Evolutionary conservation across 2,329 filamentous ascomycete species (phyloP), one percentile per base, ranked within the genome.

Genomic region (Monilinia fructigena): DNA sequence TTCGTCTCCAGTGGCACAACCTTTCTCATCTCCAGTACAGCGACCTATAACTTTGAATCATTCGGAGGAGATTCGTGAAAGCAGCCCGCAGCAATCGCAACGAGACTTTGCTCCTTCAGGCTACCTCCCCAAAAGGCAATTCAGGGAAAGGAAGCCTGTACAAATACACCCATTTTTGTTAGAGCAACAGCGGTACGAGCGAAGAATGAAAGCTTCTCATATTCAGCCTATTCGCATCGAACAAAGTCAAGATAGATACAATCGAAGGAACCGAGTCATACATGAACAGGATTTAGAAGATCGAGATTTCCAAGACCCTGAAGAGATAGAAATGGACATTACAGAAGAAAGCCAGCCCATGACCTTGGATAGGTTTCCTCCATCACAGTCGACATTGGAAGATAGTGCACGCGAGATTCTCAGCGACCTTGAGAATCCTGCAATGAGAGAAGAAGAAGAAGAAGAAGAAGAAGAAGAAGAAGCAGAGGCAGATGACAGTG

Each of bases 141-240:
- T 66, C 18, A 72, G 75, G 5, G 67, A 75, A 65, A 68, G 75
- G 48, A 76, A 74, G 60, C 69, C 71, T 20, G 75, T 76, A 58
- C 75, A 77, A 53, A 63, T 76, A 18, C 74, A 76, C 61, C 75
- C 75, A 1, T 77, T 76, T 67, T 61, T 70, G 52, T 48, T 76
- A 23, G 75, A 77, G 65, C 72, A 75, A 55, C 71, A 74, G 40
- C 74, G 72, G 55, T 76, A 76, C 60, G 70, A 73, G 35, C 71
- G 68, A 52, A 71, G 68, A 14, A 62, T 76, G 38, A 75, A 71
- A 65, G 71, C 72, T 16, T 68, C 73, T 35, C 73, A 74, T 16
- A 67, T 77, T 16, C 70, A 68, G 12, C 75, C 75, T 11, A 68
- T 75, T 59, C 70, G 71, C 65, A 63, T 77, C 45, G 69, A 69